Conservation (phyloP, 768 basidiomycete species). For the Hygrocybe coccinea region DNA sequence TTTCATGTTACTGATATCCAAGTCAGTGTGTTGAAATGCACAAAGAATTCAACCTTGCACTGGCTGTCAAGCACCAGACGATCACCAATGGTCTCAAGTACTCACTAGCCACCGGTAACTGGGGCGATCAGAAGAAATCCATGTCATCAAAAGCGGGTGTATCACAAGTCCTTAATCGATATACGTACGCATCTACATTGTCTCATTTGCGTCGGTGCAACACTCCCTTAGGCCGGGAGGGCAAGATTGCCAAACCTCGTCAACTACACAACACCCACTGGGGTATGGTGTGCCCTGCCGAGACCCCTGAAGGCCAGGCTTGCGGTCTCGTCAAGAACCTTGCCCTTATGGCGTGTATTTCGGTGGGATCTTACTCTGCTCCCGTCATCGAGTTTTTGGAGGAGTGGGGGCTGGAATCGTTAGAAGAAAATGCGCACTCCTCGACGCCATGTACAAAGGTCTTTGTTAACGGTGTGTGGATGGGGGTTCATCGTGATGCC, state of each 20-base stretch:
- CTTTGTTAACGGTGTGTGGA: conserved; percentile 99
- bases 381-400: conserved; percentile 98
- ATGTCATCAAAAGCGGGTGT: conserved; percentile 98
- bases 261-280: conserved; percentile 99
- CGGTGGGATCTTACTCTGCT: conserved; percentile 92
- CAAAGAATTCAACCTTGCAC: conserved; percentile 86
- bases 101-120: conserved; percentile 96
- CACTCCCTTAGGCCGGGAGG: conserved; percentile 95
- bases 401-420: conserved; percentile 94
- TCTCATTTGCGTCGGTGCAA: conserved; percentile 98
- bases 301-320: conserved; percentile 99
- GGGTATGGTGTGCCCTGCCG: conserved; percentile 99
- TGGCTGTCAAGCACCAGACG: conserved; percentile 93
- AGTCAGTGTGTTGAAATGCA: conserved; percentile 90
- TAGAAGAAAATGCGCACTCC: conserved; percentile 90
- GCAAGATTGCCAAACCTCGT: conserved; percentile 98
- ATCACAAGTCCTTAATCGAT: conserved; percentile 96
- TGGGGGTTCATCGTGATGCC: conserved; percentile 96
- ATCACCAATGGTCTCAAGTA: conserved; percentile 98
- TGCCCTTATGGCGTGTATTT: conserved; percentile 95
- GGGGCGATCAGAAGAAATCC: conserved; percentile 98
- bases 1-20: conserved; percentile 2
- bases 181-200: conserved; percentile 96
- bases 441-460: conserved; percentile 87
- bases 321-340: conserved; percentile 99